These are phyloP conservation scores for Oryza meyeriana DNA, from an alignment of 176 grass and related monocot species.

Conservation along the genomic window DNA sequence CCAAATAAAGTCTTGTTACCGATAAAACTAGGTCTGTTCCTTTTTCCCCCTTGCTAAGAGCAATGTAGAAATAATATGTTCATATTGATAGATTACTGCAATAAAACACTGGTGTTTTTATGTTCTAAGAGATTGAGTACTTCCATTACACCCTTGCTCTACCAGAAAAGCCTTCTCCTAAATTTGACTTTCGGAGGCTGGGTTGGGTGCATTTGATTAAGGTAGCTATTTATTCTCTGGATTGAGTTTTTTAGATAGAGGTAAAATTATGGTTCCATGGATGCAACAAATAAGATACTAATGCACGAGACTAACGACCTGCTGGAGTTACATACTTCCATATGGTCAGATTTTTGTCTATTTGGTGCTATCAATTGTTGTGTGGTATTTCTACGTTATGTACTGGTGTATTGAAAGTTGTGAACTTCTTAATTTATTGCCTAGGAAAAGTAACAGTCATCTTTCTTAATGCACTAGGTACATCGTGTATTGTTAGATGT, in stretches of 20 bases:
- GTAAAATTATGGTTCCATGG: constrained; percentile 4
- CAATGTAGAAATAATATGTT: neutral
- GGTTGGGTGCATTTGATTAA: neutral
- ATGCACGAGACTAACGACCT: neutral
- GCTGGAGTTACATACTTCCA: constrained; percentile 5
- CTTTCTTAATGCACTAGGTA: constrained; percentile 53
- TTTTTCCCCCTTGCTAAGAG: neutral
- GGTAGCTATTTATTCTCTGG: neutral
- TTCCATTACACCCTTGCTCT: neutral
- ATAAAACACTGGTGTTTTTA: neutral
- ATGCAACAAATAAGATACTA: neutral
- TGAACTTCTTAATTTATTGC: neutral
- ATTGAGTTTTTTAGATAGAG: constrained; percentile 5
- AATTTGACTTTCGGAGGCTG: neutral
- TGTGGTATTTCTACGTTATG: neutral
- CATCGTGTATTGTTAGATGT: constrained; percentile 90
- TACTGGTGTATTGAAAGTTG: neutral
- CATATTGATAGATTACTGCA: neutral
- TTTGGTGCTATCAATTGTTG: neutral
- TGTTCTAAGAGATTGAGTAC: neutral
- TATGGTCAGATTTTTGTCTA: neutral
- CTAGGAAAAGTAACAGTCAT: constrained; percentile 14
- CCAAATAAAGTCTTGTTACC: neutral
- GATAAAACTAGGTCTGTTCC: neutral
- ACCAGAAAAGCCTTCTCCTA: neutral